phyloP scores from a whole-genome alignment of 2,329 filamentous ascomycete genomes.

The Neophaeococcomyces aloes region DNA sequence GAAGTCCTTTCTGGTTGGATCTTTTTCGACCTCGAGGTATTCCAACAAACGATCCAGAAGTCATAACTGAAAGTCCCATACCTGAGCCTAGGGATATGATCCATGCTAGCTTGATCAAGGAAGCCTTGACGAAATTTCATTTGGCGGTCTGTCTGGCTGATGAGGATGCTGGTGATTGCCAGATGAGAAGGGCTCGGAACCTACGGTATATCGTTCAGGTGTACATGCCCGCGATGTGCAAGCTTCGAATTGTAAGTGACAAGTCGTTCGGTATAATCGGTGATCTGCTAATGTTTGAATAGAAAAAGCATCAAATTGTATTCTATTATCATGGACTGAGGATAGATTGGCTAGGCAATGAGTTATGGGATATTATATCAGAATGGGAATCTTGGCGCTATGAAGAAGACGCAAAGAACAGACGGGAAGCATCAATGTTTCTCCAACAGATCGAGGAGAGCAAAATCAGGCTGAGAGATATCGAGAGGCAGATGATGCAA shows the following conservation, averaged over 20 bases:
- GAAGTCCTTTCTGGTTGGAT: too few species aligned
- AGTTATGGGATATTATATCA: neutral
- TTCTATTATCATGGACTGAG: conserved; percentile 6
- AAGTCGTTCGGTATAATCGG: too few species aligned
- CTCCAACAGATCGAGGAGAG: neutral
- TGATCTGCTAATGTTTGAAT: too few species aligned
- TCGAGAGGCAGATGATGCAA: neutral
- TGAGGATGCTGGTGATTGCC: neutral
- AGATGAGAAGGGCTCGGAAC: neutral
- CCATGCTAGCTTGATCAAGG: neutral
- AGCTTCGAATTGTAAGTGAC: neutral
- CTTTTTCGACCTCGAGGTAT: too few species aligned
- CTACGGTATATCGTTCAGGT: neutral
- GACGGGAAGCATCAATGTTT: neutral
- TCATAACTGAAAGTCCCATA: neutral
- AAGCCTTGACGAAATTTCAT: conserved; percentile 5
- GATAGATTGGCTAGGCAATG: neutral
- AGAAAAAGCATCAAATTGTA: conserved; percentile 7
- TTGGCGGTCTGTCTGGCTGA: conserved; percentile 5
- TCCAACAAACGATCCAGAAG: too few species aligned
- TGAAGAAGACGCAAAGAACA: neutral
- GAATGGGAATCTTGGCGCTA: neutral
- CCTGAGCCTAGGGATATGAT: neutral
- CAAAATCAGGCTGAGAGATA: neutral
- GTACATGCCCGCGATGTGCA: conserved; percentile 2